Base-by-base conservation (phyloP, 2,329 filamentous ascomycete species). In the Exophiala sideris region DNA sequence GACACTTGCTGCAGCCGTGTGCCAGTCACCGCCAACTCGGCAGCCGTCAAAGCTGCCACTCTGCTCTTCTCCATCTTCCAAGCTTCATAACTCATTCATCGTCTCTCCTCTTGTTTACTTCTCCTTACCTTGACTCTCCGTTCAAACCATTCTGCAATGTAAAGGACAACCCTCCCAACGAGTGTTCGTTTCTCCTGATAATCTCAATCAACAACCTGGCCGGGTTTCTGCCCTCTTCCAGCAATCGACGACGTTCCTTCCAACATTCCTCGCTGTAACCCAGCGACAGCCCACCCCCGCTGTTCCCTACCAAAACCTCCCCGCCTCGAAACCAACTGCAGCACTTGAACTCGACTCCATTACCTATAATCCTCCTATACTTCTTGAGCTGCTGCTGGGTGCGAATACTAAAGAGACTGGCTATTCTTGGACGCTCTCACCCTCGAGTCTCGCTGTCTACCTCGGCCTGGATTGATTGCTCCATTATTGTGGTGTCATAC, bases 161-260 rank as follows among this genome's bases (percentile, higher is more conserved):
- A 48, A 60, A 51, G 49, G 46, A 42, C 40, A 55, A 57, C 52
- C 40, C 42, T 52, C 51, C 35, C 18, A 14, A 55, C 48, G 45
- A 60, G 51, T 52, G 38, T 49, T 52, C 51, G 49, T 52, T 56
- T 49, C 50, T 52, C 44, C 48, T 54, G 44, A 48, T 45, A 45
- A 52, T 44, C 46, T 45, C 51, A 45, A 42, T 21, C 7, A 39
- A 50, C 8, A 56, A 40, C 57, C 57, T 57, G 54, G 57, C 51
- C 54, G 57, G 57, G 57, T 60, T 52, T 47, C 51, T 60, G 49
- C 48, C 54, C 57, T 44, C 48, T 21, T 44, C 18, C 32, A 18
- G 12, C 54, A 51, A 54, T 57, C 54, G 57, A 57, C 54, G 57
- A 60, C 57, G 51, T 50, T 57, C 54, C 44, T 57, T 57, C 51